Evolutionary conservation across 2,329 filamentous ascomycete genomes (phyloP).

Genomic region (Fusarium nanum): DNA sequence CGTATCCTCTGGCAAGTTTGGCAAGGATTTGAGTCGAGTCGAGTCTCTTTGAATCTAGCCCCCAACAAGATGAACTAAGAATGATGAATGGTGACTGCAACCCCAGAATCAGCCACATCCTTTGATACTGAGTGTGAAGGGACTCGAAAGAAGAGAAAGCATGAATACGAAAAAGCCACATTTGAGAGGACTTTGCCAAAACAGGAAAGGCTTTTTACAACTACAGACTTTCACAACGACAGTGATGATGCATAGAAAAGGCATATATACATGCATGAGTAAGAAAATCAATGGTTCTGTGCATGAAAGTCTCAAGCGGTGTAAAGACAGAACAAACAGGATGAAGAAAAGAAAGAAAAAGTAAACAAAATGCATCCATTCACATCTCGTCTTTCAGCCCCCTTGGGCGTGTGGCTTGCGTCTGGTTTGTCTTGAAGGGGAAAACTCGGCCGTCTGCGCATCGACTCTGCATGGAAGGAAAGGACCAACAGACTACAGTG

Average conservation of each 20-base stretch:
- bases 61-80: background rate
- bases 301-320: conserved; percentile 1
- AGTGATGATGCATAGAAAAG: background rate
- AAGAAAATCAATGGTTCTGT: conserved; percentile 1
- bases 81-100: background rate
- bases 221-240: background rate
- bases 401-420: conserved; percentile 27
- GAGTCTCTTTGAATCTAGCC: background rate
- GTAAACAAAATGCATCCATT: background rate
- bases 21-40: background rate
- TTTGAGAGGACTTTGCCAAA: background rate
- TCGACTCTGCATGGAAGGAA: background rate
- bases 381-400: conserved; percentile 10
- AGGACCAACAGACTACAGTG: background rate
- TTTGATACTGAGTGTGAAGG: background rate
- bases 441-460: conserved; percentile 28
- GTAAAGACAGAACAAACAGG: background rate
- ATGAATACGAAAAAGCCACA: conserved; percentile 12
- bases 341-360: background rate
- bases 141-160: background rate
- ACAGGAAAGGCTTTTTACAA: background rate
- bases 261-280: background rate
- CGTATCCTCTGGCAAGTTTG: background rate
- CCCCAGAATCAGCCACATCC: background rate
- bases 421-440: conserved; percentile 22